These are phyloP conservation scores for Aspergillus jensenii DNA, from an alignment of 2,329 filamentous ascomycete genomes.

Conservation along the genomic window DNA sequence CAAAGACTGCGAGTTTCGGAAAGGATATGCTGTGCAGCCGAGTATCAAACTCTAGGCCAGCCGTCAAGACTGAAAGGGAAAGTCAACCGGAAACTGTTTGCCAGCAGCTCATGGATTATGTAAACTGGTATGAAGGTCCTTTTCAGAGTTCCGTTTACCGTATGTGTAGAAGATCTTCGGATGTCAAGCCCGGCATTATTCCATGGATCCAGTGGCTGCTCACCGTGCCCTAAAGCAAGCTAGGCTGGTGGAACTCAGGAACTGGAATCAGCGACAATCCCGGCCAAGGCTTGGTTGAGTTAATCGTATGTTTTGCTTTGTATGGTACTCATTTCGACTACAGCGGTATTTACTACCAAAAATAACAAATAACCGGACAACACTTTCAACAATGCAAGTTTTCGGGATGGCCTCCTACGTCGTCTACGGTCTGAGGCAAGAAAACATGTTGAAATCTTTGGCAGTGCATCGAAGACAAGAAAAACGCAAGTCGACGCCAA, in stretches of 20 bases:
- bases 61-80: not conserved
- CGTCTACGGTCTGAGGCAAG: not conserved
- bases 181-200: not conserved
- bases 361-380: not conserved
- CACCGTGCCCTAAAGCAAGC: constrained; percentile 6
- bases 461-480: not conserved
- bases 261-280: not conserved
- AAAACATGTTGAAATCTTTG: not conserved
- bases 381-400: not conserved
- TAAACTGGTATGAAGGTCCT: not conserved
- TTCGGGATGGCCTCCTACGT: not conserved
- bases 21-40: not conserved
- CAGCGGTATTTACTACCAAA: not conserved
- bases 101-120: not conserved
- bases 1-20: not conserved
- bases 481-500: not conserved
- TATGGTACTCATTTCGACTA: not conserved
- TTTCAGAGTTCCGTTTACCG: not conserved
- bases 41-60: not conserved
- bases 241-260: constrained; percentile 2
- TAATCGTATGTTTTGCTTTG: not conserved
- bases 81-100: not conserved
- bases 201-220: not conserved
- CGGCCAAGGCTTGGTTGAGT: not conserved
- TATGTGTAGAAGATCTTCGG: not conserved